These are phyloP conservation scores for Iberis amara DNA, from an alignment of 441 rosid genomes.

Conservation along the genomic window DNA sequence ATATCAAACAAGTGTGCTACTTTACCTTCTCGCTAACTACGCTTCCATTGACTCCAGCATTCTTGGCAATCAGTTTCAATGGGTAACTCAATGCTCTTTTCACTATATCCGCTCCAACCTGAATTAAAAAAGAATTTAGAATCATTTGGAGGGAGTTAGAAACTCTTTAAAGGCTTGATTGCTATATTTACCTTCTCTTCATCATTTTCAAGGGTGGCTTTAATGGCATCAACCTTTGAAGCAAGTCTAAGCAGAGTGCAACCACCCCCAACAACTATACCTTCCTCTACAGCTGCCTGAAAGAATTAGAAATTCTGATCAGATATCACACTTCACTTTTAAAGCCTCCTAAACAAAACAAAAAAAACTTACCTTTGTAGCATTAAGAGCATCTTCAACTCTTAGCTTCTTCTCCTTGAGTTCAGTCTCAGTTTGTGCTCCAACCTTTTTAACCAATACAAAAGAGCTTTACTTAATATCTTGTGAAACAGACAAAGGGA, in stretches of 20 bases:
- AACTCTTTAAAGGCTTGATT: not conserved
- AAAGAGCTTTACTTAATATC: slow-evolving; percentile 2
- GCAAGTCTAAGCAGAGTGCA: slow-evolving; percentile 80
- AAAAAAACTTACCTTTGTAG: slow-evolving; percentile 59
- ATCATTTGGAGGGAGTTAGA: slow-evolving; percentile 2
- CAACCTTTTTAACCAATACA: slow-evolving; percentile 46
- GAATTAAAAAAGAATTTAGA: slow-evolving; percentile 10
- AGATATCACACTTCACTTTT: not conserved
- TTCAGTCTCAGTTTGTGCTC: slow-evolving; percentile 95
- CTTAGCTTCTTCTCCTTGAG: slow-evolving; percentile 91
- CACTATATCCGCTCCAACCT: slow-evolving; percentile 94
- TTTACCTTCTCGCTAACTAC: slow-evolving; percentile 83
- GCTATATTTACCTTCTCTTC: slow-evolving; percentile 72
- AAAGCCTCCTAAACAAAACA: not conserved
- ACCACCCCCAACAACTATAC: slow-evolving; percentile 96
- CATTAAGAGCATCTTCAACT: slow-evolving; percentile 95
- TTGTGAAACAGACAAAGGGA: not conserved
- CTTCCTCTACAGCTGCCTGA: slow-evolving; percentile 95
- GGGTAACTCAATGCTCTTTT: slow-evolving; percentile 87
- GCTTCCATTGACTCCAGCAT: slow-evolving; percentile 88
- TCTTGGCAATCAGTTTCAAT: slow-evolving; percentile 81
- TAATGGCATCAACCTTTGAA: slow-evolving; percentile 74
- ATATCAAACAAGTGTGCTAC: not conserved
- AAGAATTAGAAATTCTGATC: slow-evolving; percentile 5
- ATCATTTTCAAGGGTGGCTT: slow-evolving; percentile 58